phyloP scores from a whole-genome alignment of 805 yeast genomes.

The Hanseniaspora guilliermondii region DNA sequence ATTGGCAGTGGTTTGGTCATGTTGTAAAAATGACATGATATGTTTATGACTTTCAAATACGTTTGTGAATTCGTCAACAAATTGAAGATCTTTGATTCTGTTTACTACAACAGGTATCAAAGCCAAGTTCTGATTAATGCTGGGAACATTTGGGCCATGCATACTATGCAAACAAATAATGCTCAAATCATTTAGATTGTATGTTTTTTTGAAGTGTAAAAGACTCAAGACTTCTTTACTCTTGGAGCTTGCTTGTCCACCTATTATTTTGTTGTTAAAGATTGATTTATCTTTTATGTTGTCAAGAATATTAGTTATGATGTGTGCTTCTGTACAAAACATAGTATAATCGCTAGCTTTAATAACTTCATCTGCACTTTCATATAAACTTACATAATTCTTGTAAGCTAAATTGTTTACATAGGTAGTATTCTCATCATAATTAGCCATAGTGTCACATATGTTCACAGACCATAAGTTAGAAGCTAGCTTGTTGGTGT shows the following conservation, averaged over 20 bases:
- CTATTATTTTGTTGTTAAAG: constrained; percentile 50
- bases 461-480: constrained; percentile 88
- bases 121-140: constrained; percentile 88
- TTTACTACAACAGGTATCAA: constrained; percentile 35
- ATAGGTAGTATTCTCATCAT: constrained; percentile 21
- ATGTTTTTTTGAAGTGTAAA: constrained; percentile 43
- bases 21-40: constrained; percentile 69
- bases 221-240: constrained; percentile 70
- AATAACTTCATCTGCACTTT: background rate
- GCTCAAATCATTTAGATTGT: constrained; percentile 61
- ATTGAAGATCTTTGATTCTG: constrained; percentile 37
- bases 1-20: constrained; percentile 91
- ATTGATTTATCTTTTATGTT: background rate
- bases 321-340: constrained; percentile 88
- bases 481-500: constrained; percentile 61
- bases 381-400: background rate
- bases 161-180: constrained; percentile 82
- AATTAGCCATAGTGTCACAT: constrained; percentile 67
- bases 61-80: constrained; percentile 52
- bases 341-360: constrained; percentile 60
- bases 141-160: constrained; percentile 85
- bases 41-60: constrained; percentile 73
- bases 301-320: constrained; percentile 50
- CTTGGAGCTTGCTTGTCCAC: constrained; percentile 97
- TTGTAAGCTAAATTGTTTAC: background rate